phyloP scores from a whole-genome alignment of 805 yeast genomes.

The Wickerhamiella sorbophila region DNA sequence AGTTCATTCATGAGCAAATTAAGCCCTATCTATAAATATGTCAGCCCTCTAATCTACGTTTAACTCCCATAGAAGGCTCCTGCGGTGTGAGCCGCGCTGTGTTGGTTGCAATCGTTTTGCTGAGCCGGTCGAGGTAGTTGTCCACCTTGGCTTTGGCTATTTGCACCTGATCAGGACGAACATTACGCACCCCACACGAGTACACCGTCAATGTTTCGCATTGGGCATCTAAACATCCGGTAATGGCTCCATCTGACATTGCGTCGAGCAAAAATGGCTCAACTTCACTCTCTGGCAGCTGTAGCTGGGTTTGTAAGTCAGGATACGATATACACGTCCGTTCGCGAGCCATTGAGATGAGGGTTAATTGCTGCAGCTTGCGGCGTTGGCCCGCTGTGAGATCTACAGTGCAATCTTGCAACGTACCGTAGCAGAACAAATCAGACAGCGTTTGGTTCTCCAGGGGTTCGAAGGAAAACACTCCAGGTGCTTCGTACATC shows the following conservation, averaged over 20 bases:
- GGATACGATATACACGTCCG: constrained; percentile 8
- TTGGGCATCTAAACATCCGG: constrained; percentile 19
- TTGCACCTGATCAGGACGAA: constrained; percentile 9
- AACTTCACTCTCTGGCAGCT: constrained; percentile 8
- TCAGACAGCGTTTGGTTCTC: background rate
- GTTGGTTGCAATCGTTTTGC: background rate
- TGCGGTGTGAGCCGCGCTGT: background rate
- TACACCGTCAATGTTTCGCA: constrained; percentile 11
- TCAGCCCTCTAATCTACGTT: background rate
- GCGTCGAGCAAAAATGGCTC: constrained; percentile 16
- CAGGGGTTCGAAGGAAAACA: background rate
- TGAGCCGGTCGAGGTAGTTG: constrained; percentile 5
- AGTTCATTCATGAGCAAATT: constrained; percentile 17
- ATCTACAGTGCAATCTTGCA: background rate
- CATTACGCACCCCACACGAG: constrained; percentile 13
- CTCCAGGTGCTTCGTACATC: constrained; percentile 2
- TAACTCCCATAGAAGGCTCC: background rate
- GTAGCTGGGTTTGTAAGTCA: constrained; percentile 9
- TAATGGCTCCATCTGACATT: constrained; percentile 16
- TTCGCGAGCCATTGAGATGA: constrained; percentile 13
- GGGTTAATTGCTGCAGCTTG: constrained; percentile 16
- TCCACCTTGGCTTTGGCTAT: constrained; percentile 10
- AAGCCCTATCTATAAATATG: background rate
- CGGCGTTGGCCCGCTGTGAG: constrained; percentile 9
- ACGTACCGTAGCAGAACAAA: constrained; percentile 1